Percentiles rank a stretch among this genome's conserved stretches.
phyloP scores from a whole-genome alignment of 176 grass and related monocot species.

The Carex kokanica region DNA sequence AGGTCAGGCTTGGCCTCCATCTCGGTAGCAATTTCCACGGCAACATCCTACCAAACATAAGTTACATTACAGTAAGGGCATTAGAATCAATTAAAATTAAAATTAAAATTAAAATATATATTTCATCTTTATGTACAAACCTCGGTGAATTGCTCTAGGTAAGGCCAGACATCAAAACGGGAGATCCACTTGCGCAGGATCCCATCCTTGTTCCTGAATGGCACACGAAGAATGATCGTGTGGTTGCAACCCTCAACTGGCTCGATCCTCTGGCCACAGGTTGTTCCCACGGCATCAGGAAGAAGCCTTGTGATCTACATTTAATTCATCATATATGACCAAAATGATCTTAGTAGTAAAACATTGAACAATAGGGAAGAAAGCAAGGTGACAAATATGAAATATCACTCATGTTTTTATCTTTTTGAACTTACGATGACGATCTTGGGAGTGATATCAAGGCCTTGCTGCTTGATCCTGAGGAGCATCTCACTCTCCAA shows the following conservation, averaged over 20 bases:
- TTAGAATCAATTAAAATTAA: not conserved
- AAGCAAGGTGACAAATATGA: not conserved
- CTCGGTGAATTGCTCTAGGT: constrained; percentile 89
- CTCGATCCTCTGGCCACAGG: constrained; percentile 81
- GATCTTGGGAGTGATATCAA: constrained; percentile 89
- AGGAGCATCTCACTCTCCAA: constrained; percentile 98
- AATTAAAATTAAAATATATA: not conserved
- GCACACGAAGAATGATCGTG: constrained; percentile 86
- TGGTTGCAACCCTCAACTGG: constrained; percentile 79
- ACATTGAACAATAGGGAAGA: not conserved
- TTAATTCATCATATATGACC: not conserved
- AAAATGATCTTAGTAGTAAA: not conserved
- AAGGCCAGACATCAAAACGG: constrained; percentile 98
- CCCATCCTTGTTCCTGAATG: constrained; percentile 81
- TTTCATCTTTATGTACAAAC: constrained; percentile 29
- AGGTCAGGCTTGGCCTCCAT: constrained; percentile 90
- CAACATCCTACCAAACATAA: constrained; percentile 63
- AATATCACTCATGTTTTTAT: not conserved
- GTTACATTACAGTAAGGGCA: constrained; percentile 20
- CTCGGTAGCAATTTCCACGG: constrained; percentile 70
- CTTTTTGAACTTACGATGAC: constrained; percentile 64
- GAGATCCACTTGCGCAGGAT: constrained; percentile 94
- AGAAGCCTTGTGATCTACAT: constrained; percentile 86
- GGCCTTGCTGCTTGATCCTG: constrained; percentile 98
- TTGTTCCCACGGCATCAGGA: constrained; percentile 94